A percentile compares a stretch with the other conserved stretches of the same genome.
phyloP scores from a whole-genome alignment of 352 stramenopile genomes.

The Globisporangium irregulare region DNA sequence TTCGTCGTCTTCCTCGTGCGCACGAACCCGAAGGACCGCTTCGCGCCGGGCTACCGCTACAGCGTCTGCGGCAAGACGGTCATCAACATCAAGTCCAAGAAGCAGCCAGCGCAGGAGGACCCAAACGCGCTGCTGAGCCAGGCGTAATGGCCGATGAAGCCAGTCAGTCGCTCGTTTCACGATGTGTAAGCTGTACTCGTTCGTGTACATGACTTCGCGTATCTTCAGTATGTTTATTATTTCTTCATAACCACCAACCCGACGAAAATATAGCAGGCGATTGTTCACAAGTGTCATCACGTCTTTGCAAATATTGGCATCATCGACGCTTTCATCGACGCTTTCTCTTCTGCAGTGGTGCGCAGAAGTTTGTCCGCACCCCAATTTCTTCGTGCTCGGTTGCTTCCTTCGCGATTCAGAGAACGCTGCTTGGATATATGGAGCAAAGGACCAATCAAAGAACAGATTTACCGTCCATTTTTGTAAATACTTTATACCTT shows the following conservation, averaged over 20 bases:
- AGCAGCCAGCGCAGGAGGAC: constrained; percentile 28
- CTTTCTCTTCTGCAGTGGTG: too few relatives aligned
- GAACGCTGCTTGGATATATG: too few relatives aligned
- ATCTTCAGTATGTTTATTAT: constrained; percentile 5
- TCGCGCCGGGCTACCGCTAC: constrained; percentile 62
- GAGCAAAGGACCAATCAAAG: too few relatives aligned
- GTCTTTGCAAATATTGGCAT: background rate
- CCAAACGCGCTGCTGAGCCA: constrained; percentile 15
- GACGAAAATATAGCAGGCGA: background rate
- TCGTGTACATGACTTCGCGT: background rate
- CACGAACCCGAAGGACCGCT: constrained; percentile 63
- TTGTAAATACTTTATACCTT: too few relatives aligned
- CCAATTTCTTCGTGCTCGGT: too few relatives aligned
- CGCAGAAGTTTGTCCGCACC: too few relatives aligned
- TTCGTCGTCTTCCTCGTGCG: constrained; percentile 60
- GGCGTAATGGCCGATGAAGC: constrained; percentile 4
- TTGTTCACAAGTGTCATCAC: background rate
- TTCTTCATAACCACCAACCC: background rate
- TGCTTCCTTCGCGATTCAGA: too few relatives aligned
- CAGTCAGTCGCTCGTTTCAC: background rate
- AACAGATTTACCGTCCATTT: too few relatives aligned
- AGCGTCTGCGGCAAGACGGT: constrained; percentile 52
- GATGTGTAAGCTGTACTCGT: background rate
- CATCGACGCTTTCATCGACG: too few relatives aligned
- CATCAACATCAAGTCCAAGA: constrained; percentile 52